Base-by-base conservation (phyloP, 2,329 filamentous ascomycete species). In the Acrocalymma vagum region DNA sequence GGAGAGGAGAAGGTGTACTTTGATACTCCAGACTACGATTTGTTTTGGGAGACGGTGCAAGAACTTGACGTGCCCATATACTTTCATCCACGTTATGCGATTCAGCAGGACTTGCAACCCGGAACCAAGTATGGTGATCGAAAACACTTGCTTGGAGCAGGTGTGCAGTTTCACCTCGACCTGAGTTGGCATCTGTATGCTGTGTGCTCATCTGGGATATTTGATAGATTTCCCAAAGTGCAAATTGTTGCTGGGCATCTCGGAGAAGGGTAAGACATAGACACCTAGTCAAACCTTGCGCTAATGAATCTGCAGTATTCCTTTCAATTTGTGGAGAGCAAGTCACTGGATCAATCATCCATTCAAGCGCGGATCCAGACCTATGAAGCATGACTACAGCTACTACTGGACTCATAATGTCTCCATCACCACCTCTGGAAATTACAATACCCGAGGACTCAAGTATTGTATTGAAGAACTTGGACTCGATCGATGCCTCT, bases 101-200 rank as follows among this genome's bases (percentile, higher is more conserved):
- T 60, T 20, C 40, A 38, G 22, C 52, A 60, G 29, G 61, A 62
- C 32, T 32, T 63, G 13, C 34, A 53, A 29, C 20, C 46, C 10
- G 58, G 58, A 22, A 65, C 55, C 14, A 61, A 56, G 29, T 63
- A 63, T 48, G 60, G 57, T 8, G 50, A 58, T 29, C 50, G 60
- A 10, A 61, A 58, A 26, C 60, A 62, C 39, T 33, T 65, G 25
- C 44, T 65, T 1, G 62, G 60, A 3, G 61, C 61, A 0, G 60
- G 58, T n/a, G 58, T 65, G n/a, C 60, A 63, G 29, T 65, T 65
- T 42, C 72, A 75, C 46, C 49, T 76, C 11, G 73, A 76, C 45
- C 44, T 76, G 23, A 73, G 69, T 48, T 73, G 71, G 57, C 74
- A 77, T 48, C 33, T 77, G n/a, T 75, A 75, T 48, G 72, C 72